Conservation (phyloP, 192 early-diverging fungal genomes). For the Ambispora gerdemannii region DNA sequence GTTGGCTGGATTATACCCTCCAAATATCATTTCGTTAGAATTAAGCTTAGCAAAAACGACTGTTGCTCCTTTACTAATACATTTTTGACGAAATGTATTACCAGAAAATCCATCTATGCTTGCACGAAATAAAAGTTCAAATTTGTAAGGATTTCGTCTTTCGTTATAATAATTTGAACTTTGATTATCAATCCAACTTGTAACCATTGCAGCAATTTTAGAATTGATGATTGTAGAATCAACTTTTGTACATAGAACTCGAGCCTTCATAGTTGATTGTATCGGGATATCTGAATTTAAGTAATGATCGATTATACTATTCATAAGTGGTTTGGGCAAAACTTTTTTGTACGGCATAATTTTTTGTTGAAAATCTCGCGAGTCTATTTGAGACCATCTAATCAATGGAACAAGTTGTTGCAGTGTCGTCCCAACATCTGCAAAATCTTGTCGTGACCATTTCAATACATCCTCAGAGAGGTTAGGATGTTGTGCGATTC, state of each 20-base stretch:
- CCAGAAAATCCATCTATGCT: slow-evolving; percentile 7
- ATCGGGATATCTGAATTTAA: neutral
- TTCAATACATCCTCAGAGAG: neutral
- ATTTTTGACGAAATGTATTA: slow-evolving; percentile 16
- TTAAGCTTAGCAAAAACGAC: slow-evolving; percentile 5
- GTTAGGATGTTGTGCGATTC: neutral
- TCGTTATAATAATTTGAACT: slow-evolving; percentile 1
- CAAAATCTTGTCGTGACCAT: slow-evolving; percentile 19
- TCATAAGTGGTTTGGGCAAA: slow-evolving; percentile 1
- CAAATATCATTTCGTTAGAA: neutral
- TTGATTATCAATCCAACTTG: neutral
- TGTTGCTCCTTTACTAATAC: slow-evolving; percentile 11
- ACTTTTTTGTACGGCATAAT: slow-evolving; percentile 12
- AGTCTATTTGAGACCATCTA: slow-evolving; percentile 3
- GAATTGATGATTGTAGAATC: slow-evolving; percentile 9
- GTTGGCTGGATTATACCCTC: slow-evolving; percentile 23
- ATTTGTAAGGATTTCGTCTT: slow-evolving; percentile 16
- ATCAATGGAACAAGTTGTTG: slow-evolving; percentile 16
- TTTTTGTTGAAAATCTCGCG: slow-evolving; percentile 2
- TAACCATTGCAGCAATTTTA: neutral
- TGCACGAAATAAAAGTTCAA: slow-evolving; percentile 15
- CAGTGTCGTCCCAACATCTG: slow-evolving; percentile 2
- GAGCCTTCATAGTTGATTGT: neutral
- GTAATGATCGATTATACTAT: slow-evolving; percentile 2
- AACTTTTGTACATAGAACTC: neutral